Percentiles rank a stretch among this genome's conserved stretches.
phyloP scores from a whole-genome alignment of 169 alveolate genomes.

The Eimeria necatrix region DNA sequence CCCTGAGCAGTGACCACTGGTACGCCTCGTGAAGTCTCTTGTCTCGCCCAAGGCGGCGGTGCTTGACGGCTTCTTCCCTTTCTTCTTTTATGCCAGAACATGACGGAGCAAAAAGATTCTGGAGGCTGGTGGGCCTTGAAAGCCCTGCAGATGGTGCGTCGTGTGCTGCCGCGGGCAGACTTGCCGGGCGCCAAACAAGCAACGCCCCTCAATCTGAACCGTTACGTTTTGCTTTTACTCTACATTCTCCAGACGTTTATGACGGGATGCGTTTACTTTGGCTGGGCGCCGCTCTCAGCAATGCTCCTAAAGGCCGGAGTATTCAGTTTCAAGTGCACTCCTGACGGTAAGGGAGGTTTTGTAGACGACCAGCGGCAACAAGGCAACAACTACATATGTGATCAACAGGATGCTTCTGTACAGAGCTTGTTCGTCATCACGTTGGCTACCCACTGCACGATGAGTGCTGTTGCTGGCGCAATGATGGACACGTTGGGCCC shows the following conservation, averaged over 20 bases:
- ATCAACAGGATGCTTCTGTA: constrained; percentile 85
- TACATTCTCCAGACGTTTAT: constrained; percentile 44
- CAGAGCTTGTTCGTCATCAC: constrained; percentile 84
- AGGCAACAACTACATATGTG: constrained; percentile 79
- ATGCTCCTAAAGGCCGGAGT: constrained; percentile 64
- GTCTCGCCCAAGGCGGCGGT: not conserved
- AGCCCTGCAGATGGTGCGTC: not conserved
- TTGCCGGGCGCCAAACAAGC: constrained; percentile 79
- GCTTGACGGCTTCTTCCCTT: not conserved
- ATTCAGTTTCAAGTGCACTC: constrained; percentile 24
- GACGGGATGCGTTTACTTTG: constrained; percentile 74
- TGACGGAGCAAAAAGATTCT: not conserved
- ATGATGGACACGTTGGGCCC: constrained; percentile 86
- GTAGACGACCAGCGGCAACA: not conserved
- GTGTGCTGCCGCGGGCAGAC: constrained; percentile 69
- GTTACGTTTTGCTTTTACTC: constrained; percentile 44
- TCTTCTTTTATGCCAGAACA: not conserved
- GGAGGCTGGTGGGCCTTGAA: not conserved
- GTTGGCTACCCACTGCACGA: constrained; percentile 82
- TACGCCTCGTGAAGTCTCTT: not conserved
- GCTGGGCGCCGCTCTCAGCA: constrained; percentile 80
- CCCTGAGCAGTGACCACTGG: not conserved
- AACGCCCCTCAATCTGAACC: constrained; percentile 75
- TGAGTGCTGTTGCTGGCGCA: constrained; percentile 86
- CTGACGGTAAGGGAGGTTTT: not conserved